These are phyloP conservation scores for Torulaspora delbrueckii DNA, from an alignment of 805 yeast genomes.

Conservation along the genomic window DNA sequence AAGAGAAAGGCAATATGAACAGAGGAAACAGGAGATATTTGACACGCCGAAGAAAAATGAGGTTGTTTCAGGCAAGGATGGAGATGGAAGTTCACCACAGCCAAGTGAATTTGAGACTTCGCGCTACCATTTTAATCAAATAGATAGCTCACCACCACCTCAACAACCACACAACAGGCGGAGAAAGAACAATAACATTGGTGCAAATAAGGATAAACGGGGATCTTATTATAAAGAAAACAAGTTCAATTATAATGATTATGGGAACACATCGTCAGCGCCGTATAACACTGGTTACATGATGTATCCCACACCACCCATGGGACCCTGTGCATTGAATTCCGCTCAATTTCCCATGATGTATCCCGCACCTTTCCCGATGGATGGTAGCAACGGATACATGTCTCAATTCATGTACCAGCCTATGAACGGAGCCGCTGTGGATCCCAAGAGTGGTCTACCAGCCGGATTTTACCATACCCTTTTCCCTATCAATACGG, in stretches of 20 bases:
- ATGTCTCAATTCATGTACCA: conserved; percentile 11
- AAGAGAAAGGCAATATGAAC: conserved; percentile 42
- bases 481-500: conserved; percentile 9
- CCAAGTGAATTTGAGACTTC: conserved; percentile 28
- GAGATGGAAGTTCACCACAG: conserved; percentile 23
- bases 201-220: conserved; percentile 2
- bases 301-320: conserved; percentile 13
- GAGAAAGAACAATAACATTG: conserved; percentile 4
- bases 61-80: conserved; percentile 14
- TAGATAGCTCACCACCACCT: conserved; percentile 12
- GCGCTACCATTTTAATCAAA: conserved; percentile 16
- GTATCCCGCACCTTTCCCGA: conserved; percentile 13
- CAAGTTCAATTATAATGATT: conserved; percentile 3
- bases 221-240: conserved; percentile 9
- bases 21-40: conserved; percentile 39
- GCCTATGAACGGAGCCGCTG: conserved; percentile 6
- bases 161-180: conserved; percentile 10
- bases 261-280: not conserved
- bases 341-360: conserved; percentile 7
- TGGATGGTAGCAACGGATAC: conserved; percentile 9
- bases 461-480: conserved; percentile 4
- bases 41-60: conserved; percentile 26
- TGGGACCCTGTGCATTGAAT: conserved; percentile 1
- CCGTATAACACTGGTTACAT: conserved; percentile 14
- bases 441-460: not conserved